A percentile compares a stretch with the other conserved stretches of the same genome.
These are phyloP conservation scores for Globisporangium megalacanthum DNA, from an alignment of 352 stramenopile genomes.

Conservation along the genomic window DNA sequence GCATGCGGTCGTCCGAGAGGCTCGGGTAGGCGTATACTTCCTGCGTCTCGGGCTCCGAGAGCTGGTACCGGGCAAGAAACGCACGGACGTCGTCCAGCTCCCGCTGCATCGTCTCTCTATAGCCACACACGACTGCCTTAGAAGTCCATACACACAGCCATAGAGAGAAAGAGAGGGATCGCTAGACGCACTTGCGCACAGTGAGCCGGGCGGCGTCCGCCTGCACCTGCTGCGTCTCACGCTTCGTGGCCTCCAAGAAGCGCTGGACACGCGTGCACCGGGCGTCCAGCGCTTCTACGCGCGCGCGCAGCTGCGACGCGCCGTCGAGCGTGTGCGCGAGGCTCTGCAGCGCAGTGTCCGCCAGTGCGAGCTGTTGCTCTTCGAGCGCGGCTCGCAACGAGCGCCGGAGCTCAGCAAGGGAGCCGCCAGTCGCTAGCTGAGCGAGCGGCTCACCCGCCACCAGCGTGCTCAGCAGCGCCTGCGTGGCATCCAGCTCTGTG, in stretches of 20 bases:
- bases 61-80: conserved; percentile 71
- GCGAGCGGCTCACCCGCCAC: conserved; percentile 22
- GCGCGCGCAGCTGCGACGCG: conserved; percentile 24
- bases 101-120: conserved; percentile 36
- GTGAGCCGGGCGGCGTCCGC: conserved; percentile 40
- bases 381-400: conserved; percentile 43
- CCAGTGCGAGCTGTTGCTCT: conserved; percentile 45
- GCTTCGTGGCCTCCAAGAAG: conserved; percentile 60
- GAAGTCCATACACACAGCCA: conserved; percentile 1
- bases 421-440: conserved; percentile 4
- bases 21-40: conserved; percentile 30
- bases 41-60: conserved; percentile 61
- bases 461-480: conserved; percentile 48
- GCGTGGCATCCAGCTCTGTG: conserved; percentile 55
- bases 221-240: conserved; percentile 61
- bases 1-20: conserved; percentile 40
- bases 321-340: conserved; percentile 37
- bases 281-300: conserved; percentile 38
- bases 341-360: conserved; percentile 36
- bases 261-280: conserved; percentile 44
- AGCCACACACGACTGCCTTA: conserved; percentile 3
- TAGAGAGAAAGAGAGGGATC: too few relatives aligned
- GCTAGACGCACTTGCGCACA: conserved; percentile 38
- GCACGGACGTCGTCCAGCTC: conserved; percentile 41
- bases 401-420: conserved; percentile 35